Evolutionary conservation across 2,329 filamentous ascomycete genomes (phyloP).

Genomic region (Boeremia exigua): DNA sequence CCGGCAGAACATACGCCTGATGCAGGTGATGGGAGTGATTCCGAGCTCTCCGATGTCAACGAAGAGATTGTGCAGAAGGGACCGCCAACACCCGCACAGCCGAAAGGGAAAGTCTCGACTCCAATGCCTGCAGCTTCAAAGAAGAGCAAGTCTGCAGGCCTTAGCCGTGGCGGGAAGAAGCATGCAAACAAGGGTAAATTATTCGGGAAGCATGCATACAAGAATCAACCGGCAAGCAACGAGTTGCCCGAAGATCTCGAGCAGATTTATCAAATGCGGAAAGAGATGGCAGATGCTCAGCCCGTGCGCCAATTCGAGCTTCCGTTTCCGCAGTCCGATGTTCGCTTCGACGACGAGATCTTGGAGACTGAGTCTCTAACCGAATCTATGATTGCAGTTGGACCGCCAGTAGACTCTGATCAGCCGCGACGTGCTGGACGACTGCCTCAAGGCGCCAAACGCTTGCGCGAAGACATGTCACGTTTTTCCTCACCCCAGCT

Average conservation of each 20-base stretch:
- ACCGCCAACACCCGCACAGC: constrained; percentile 37
- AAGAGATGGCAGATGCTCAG: constrained; percentile 35
- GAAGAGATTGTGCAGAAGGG: constrained; percentile 47
- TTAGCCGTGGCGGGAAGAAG: constrained; percentile 42
- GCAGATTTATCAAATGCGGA: constrained; percentile 31
- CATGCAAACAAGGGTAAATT: constrained; percentile 39
- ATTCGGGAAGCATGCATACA: constrained; percentile 36
- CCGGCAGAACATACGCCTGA: constrained; percentile 38
- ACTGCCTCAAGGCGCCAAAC: constrained; percentile 38
- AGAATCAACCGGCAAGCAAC: constrained; percentile 35
- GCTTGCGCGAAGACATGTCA: constrained; percentile 38
- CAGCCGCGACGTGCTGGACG: constrained; percentile 40
- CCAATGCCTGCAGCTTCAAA: constrained; percentile 28
- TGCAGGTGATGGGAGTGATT: constrained; percentile 39
- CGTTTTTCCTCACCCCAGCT: constrained; percentile 41
- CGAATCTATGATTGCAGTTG: constrained; percentile 45
- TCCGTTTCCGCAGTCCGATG: constrained; percentile 37
- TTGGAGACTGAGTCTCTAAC: constrained; percentile 46
- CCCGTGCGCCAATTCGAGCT: constrained; percentile 31
- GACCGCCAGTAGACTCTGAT: constrained; percentile 41
- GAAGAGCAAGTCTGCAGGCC: constrained; percentile 36
- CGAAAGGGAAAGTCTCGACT: constrained; percentile 31
- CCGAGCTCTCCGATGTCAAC: constrained; percentile 47
- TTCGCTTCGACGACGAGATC: constrained; percentile 47
- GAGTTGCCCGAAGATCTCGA: constrained; percentile 38